Evolutionary conservation across 2,329 filamentous ascomycete species (phyloP).

Genomic region (Lithohypha guttulata): DNA sequence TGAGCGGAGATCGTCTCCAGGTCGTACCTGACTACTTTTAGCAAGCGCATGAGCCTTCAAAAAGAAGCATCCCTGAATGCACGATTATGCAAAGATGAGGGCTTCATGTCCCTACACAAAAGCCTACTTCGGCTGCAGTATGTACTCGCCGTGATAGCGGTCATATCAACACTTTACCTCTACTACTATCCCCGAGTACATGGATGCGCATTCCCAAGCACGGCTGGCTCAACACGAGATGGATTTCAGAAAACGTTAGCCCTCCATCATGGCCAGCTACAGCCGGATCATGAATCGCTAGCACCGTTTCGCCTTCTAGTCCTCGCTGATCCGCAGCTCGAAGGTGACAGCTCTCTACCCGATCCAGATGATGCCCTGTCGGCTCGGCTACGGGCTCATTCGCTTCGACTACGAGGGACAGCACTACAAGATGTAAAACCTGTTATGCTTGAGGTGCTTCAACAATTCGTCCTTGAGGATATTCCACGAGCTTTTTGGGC

Average conservation of each 20-base stretch:
- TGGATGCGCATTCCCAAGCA: conserved; percentile 65
- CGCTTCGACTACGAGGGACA: conserved; percentile 15
- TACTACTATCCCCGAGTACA: conserved; percentile 79
- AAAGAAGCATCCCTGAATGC: no score
- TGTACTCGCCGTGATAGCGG: conserved; percentile 52
- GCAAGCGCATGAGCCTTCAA: no score
- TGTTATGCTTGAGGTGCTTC: background rate
- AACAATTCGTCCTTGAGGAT: conserved; percentile 46
- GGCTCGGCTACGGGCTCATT: conserved; percentile 32
- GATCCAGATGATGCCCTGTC: conserved; percentile 35
- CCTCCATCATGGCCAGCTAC: conserved; percentile 24
- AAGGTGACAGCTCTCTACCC: conserved; percentile 78
- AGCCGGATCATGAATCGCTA: conserved; percentile 10
- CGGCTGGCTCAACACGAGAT: conserved; percentile 26
- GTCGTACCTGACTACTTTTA: no score
- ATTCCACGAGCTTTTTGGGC: conserved; percentile 56
- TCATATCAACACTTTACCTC: conserved; percentile 63
- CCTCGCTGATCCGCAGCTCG: conserved; percentile 84
- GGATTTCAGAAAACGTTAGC: conserved; percentile 28
- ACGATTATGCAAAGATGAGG: no score
- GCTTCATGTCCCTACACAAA: conserved; percentile 40
- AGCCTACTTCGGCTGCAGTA: conserved; percentile 34
- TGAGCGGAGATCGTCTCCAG: no score
- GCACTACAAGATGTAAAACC: background rate
- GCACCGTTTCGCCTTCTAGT: conserved; percentile 81